Evolutionary conservation across 768 basidiomycete species (phyloP).

Genomic region (Trametes cinnabarina): DNA sequence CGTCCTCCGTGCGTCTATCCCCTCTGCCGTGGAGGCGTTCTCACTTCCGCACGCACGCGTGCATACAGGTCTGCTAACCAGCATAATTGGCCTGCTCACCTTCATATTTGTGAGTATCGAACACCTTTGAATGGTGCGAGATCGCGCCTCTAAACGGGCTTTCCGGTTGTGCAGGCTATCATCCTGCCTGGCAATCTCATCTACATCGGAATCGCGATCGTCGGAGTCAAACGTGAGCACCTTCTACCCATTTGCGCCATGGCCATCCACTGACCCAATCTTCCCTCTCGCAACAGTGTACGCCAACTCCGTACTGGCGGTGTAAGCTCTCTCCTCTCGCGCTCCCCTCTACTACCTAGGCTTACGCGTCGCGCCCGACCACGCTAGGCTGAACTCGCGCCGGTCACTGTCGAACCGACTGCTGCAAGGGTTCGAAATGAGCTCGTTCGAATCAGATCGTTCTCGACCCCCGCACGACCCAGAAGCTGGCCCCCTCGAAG

Average conservation of each 20-base stretch:
- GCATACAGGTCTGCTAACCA: not conserved
- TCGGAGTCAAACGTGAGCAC: not conserved
- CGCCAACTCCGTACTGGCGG: constrained; percentile 5
- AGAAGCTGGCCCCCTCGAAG: not conserved
- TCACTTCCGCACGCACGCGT: not conserved
- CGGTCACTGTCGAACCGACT: not conserved
- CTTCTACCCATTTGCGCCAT: not conserved
- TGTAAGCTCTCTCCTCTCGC: not conserved
- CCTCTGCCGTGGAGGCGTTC: too few species aligned
- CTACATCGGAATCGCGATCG: not conserved
- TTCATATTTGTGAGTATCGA: not conserved
- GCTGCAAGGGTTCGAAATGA: not conserved
- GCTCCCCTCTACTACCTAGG: not conserved
- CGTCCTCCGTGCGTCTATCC: not conserved
- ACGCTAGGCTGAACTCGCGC: not conserved
- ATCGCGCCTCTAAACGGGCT: not conserved
- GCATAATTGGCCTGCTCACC: not conserved
- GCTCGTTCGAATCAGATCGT: not conserved
- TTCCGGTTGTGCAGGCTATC: not conserved
- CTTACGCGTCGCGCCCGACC: not conserved
- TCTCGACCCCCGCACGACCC: not conserved
- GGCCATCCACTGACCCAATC: not conserved
- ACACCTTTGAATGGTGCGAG: not conserved
- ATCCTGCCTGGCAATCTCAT: constrained; percentile 4
- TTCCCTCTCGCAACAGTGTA: not conserved